Conservation (phyloP, 768 basidiomycete genomes). For the Phanerochaete carnosa region DNA sequence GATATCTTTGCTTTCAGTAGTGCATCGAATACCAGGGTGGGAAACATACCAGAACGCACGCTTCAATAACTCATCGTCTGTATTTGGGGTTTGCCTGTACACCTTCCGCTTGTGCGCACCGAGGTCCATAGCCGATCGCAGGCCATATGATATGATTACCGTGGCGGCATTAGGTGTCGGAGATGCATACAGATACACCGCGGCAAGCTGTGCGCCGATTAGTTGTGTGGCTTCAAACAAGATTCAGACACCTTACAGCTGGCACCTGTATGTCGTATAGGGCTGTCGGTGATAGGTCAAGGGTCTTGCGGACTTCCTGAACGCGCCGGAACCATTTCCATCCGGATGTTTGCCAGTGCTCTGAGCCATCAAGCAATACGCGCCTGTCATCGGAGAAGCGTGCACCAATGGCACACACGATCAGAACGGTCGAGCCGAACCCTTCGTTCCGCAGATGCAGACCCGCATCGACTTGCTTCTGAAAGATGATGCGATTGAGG, state of each 20-base stretch:
- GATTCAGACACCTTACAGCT: constrained; percentile 37
- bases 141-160: constrained; percentile 38
- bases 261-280: constrained; percentile 71
- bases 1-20: background rate
- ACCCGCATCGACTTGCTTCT: constrained; percentile 27
- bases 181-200: constrained; percentile 9
- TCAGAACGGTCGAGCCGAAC: constrained; percentile 37
- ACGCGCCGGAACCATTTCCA: constrained; percentile 52
- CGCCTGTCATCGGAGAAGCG: constrained; percentile 42
- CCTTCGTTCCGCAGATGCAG: constrained; percentile 30
- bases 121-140: constrained; percentile 53
- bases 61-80: constrained; percentile 75
- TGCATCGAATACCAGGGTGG: background rate
- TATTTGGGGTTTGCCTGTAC: constrained; percentile 40
- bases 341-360: constrained; percentile 7
- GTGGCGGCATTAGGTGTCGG: constrained; percentile 5
- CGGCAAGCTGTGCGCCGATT: background rate
- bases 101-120: constrained; percentile 70
- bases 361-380: constrained; percentile 24
- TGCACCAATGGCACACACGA: constrained; percentile 41
- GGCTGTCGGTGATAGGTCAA: constrained; percentile 42
- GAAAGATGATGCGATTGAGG: constrained; percentile 39
- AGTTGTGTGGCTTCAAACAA: constrained; percentile 6
- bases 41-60: constrained; percentile 67
- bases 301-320: constrained; percentile 44